A percentile compares a stretch with the other conserved stretches of the same genome.
Evolutionary conservation across 768 basidiomycete species (phyloP).

Genomic region (Ramaria rubella): DNA sequence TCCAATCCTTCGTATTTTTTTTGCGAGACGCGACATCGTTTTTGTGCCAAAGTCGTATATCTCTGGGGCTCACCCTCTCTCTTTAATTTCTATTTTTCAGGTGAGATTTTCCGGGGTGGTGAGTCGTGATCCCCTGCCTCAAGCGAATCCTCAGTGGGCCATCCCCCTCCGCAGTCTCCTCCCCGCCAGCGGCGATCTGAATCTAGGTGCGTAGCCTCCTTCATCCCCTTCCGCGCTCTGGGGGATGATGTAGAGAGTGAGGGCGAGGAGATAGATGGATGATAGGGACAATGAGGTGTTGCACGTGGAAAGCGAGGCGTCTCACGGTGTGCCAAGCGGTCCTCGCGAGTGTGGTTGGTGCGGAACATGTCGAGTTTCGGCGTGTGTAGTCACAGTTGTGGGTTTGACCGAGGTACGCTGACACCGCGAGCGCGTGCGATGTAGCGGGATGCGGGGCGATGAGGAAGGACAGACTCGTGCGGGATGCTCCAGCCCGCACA

Average conservation of each 20-base stretch:
- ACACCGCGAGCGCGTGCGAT: conserved; percentile 35
- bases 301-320: not conserved
- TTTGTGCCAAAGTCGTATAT: too few relatives aligned
- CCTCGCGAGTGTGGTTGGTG: conserved; percentile 59
- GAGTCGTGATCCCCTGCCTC: conserved; percentile 6
- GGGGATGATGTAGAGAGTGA: not conserved
- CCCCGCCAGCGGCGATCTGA: not conserved
- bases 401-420: not conserved
- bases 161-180: not conserved
- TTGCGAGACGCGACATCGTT: too few relatives aligned
- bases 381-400: conserved; percentile 13
- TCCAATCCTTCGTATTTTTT: too few relatives aligned
- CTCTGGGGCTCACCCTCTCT: too few relatives aligned
- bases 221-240: not conserved
- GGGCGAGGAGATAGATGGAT: conserved; percentile 51
- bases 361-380: conserved; percentile 56
- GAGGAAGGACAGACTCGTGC: conserved; percentile 61
- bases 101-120: too few relatives aligned
- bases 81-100: too few relatives aligned
- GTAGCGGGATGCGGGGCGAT: conserved; percentile 48
- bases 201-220: not conserved
- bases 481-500: conserved; percentile 55
- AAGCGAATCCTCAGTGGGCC: conserved; percentile 10
- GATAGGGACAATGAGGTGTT: conserved; percentile 54
- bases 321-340: conserved; percentile 58